Base-by-base conservation (phyloP, 148 eudicot species). In the Tetragonia tetragonoides region DNA sequence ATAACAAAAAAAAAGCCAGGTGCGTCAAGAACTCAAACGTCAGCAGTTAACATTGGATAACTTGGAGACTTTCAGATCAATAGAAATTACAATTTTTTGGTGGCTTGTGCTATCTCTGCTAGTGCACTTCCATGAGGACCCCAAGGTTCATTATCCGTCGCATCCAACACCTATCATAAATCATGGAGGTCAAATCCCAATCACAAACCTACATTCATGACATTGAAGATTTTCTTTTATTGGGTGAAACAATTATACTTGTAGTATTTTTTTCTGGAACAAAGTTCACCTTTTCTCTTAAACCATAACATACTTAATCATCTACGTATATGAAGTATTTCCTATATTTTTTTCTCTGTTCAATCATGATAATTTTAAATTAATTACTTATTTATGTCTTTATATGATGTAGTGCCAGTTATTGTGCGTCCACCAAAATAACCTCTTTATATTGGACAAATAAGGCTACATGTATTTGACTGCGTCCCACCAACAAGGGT, bases 111-210 rank as follows among this genome's bases (percentile, higher is more conserved):
- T 68, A 94, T 94, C 85, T 94, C 95, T 54, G 95, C 91, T 73
- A 94, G 86, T 70, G 88, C 95, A 68, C 95, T 92, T 82, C 98
- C 98, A 85, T 94, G 98, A 83, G 98, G 98, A 84, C 97, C 98
- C 95, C 97, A 94, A 74, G 98, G 93, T 80, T 92, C 98, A 79
- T 90, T 89, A 83, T 94, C 95, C 21, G 98, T 94, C 73, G 97
- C 99, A 90, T 95, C 99, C 82, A 93, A 77, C 38, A 95, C 99
- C 99, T 95, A 78, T 47, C 10, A 70, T 20, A 64, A 75, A 76
- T 40, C 73, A 75, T 18, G 11, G 10, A 38, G 14, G 53, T 70
- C 83, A 71, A 75, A 42, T 51, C 17, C 10, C 56, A 11, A 6
- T 60, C 70, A 34, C 16, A 63, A 53, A 63, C 16, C 38, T 2